These are phyloP conservation scores for Penicillium bialowiezense DNA, from an alignment of 495 filamentous ascomycete species.

Conservation along the genomic window DNA sequence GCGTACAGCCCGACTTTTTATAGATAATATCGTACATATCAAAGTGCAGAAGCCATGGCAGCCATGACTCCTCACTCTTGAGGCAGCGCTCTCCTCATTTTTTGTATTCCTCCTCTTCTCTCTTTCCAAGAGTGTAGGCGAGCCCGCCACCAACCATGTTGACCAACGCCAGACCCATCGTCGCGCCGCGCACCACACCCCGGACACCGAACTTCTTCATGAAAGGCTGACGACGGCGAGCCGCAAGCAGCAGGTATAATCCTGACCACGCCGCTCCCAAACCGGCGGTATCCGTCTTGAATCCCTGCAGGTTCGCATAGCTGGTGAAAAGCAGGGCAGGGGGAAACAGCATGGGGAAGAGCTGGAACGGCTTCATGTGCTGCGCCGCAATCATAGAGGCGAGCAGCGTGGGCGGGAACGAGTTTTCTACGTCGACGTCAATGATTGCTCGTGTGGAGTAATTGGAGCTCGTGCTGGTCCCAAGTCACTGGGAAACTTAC, in stretches of 20 bases:
- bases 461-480: neutral
- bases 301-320: constrained; percentile 77
- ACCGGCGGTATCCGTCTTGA: constrained; percentile 79
- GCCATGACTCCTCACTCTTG: neutral
- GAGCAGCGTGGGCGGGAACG: constrained; percentile 73
- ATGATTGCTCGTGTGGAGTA: neutral
- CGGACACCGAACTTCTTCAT: constrained; percentile 63
- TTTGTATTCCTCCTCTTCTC: constrained; percentile 51
- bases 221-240: constrained; percentile 57
- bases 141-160: constrained; percentile 71
- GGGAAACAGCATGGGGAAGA: constrained; percentile 76
- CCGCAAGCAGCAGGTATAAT: constrained; percentile 76
- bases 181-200: constrained; percentile 66
- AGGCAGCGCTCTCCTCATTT: too few species aligned
- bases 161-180: constrained; percentile 64
- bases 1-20: neutral
- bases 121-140: constrained; percentile 65
- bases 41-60: neutral
- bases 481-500: constrained; percentile 44
- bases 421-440: constrained; percentile 57
- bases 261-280: constrained; percentile 83
- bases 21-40: constrained; percentile 19
- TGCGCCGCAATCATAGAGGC: constrained; percentile 78
- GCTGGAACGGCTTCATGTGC: constrained; percentile 70
- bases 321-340: constrained; percentile 81